Evolutionary conservation across 495 filamentous ascomycete species (phyloP).

Genomic region (Tuber aestivum): DNA sequence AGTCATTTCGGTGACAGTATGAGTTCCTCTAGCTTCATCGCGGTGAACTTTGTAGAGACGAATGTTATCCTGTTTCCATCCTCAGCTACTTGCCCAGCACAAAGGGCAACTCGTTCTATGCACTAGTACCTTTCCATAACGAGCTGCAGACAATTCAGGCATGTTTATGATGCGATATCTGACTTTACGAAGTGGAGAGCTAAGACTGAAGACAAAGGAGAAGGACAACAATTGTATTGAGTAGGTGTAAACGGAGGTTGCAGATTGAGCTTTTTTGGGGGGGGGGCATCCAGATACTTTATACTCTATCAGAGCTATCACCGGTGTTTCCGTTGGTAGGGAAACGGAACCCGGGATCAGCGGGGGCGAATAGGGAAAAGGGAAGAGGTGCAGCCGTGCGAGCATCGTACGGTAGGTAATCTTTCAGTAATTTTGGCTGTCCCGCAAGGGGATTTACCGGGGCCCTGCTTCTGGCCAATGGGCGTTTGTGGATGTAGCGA

Average conservation of each 20-base stretch:
- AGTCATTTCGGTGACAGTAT: conserved; percentile 91
- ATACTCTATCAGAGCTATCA: conserved; percentile 25
- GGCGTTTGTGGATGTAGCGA: neutral
- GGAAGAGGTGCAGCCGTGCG: neutral
- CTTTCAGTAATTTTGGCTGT: neutral
- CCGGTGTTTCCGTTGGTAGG: neutral
- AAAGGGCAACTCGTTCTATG: neutral
- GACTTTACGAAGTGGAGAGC: neutral
- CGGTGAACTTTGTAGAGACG: conserved; percentile 89
- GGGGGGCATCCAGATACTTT: conserved; percentile 17
- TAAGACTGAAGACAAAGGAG: neutral
- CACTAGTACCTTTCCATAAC: conserved; percentile 76
- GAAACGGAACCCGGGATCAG: conserved; percentile 11
- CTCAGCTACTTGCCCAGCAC: conserved; percentile 9
- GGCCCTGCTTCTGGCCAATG: neutral
- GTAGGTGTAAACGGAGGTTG: neutral
- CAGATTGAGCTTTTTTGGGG: neutral
- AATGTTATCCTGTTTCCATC: conserved; percentile 67
- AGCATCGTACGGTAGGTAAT: no score
- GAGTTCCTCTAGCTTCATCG: conserved; percentile 65
- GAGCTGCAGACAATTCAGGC: conserved; percentile 63
- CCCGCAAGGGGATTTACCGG: neutral
- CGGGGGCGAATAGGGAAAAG: neutral
- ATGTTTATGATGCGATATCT: conserved; percentile 30
- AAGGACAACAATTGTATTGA: neutral